Conservation (phyloP, 2,329 filamentous ascomycete species). For the Clonostachys solani region DNA sequence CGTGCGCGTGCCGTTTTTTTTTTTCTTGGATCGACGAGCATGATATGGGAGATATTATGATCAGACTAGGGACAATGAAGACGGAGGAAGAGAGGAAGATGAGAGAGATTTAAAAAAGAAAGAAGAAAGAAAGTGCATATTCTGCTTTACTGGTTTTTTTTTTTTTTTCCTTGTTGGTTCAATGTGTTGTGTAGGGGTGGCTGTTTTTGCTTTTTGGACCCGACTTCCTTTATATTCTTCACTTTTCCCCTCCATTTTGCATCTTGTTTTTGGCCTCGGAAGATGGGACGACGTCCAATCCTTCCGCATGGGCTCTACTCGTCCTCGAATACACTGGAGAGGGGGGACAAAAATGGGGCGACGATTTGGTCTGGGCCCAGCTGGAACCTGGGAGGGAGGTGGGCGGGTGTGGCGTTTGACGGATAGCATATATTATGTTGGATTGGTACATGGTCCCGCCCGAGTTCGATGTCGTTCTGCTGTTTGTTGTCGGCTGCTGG, state of each 20-base stretch:
- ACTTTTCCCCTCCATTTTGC: not conserved
- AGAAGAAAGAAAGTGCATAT: not conserved
- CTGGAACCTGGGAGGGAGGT: not conserved
- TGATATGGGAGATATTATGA: slow-evolving; percentile 5
- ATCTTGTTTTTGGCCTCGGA: not conserved
- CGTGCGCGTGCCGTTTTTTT: not conserved
- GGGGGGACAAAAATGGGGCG: slow-evolving; percentile 8
- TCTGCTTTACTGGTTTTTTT: not conserved
- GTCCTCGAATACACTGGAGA: no score
- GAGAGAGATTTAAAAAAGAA: not conserved
- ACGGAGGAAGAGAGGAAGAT: slow-evolving; percentile 3
- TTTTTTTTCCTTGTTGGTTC: not conserved
- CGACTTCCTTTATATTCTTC: not conserved
- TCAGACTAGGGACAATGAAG: slow-evolving; percentile 5
- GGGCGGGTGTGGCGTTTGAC: no score
- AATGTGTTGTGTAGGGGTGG: no score
- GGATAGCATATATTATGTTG: no score
- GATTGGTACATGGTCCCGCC: no score
- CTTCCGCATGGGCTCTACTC: no score
- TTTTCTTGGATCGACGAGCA: slow-evolving; percentile 5
- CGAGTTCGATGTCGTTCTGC: no score
- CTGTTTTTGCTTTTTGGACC: not conserved
- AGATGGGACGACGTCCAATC: no score
- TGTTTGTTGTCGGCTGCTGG: no score
- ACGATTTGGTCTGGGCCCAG: slow-evolving; percentile 11